phyloP scores from a whole-genome alignment of 306 rosid species.

The Styphnolobium japonicum region DNA sequence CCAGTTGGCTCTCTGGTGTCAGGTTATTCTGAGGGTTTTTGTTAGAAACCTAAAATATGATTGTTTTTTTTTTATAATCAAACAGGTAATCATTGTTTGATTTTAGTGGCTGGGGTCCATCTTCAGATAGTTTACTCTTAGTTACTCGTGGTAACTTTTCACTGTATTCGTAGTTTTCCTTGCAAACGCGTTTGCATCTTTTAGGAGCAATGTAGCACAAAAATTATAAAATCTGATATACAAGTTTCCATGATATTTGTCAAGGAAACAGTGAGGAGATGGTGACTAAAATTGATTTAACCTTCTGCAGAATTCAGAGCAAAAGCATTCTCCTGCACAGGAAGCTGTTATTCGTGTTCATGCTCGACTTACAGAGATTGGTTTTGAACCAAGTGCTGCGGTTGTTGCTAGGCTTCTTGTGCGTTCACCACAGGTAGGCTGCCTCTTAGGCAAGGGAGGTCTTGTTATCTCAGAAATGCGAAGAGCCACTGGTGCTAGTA shows the following conservation, averaged over 20 bases:
- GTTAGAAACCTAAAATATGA: constrained; percentile 25
- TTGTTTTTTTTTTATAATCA: constrained; percentile 25
- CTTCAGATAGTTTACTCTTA: constrained; percentile 31
- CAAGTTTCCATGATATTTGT: constrained; percentile 20
- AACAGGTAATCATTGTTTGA: constrained; percentile 23
- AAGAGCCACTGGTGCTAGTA: constrained; percentile 78
- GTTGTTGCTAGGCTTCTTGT: constrained; percentile 83
- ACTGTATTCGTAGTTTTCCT: constrained; percentile 24
- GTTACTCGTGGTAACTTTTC: constrained; percentile 31
- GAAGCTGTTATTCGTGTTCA: constrained; percentile 88
- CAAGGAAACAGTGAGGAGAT: not conserved
- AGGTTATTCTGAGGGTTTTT: constrained; percentile 11
- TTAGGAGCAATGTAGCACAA: constrained; percentile 6
- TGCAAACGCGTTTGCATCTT: constrained; percentile 1
- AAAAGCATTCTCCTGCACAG: constrained; percentile 77
- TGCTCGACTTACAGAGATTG: constrained; percentile 73
- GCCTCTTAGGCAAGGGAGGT: constrained; percentile 87
- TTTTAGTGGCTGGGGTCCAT: constrained; percentile 33
- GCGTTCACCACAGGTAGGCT: constrained; percentile 72
- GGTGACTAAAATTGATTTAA: constrained; percentile 19
- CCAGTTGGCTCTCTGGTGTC: constrained; percentile 19
- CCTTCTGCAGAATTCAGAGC: constrained; percentile 64
- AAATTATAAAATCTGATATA: not conserved
- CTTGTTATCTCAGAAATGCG: constrained; percentile 76
- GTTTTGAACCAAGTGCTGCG: constrained; percentile 71